These are phyloP conservation scores for Cutaneotrichosporon sp. DNA, from an alignment of 1,284 basidiomycete genomes.

Conservation along the genomic window DNA sequence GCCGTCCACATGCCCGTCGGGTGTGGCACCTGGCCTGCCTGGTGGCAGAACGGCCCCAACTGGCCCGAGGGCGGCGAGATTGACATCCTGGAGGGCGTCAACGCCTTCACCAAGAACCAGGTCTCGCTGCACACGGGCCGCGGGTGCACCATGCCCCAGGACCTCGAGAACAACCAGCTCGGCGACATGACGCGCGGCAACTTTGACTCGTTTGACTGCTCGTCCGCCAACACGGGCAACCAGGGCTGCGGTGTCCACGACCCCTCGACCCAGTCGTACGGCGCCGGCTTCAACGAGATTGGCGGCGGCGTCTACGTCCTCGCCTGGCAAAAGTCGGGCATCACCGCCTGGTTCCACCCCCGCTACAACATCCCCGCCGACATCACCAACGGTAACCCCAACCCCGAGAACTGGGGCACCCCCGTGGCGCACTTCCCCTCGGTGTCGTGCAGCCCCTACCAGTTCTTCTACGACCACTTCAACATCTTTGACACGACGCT, in stretches of 20 bases:
- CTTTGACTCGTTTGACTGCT: constrained; percentile 51
- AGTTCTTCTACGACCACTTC: constrained; percentile 80
- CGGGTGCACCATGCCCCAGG: constrained; percentile 57
- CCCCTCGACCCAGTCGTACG: constrained; percentile 43
- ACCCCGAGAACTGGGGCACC: constrained; percentile 70
- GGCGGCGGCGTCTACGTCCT: constrained; percentile 58
- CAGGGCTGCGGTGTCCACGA: constrained; percentile 55
- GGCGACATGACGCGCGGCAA: constrained; percentile 60
- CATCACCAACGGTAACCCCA: constrained; percentile 66
- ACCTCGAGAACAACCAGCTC: constrained; percentile 58
- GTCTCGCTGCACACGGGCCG: constrained; percentile 53
- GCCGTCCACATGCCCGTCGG: constrained; percentile 87
- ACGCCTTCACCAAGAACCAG: constrained; percentile 53
- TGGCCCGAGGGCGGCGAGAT: constrained; percentile 61
- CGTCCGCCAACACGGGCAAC: constrained; percentile 50
- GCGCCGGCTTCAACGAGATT: constrained; percentile 51
- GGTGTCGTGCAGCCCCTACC: constrained; percentile 66
- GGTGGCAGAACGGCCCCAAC: constrained; percentile 56
- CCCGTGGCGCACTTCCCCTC: constrained; percentile 75
- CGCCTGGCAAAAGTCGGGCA: constrained; percentile 71
- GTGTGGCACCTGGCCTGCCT: constrained; percentile 70
- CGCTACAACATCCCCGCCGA: constrained; percentile 71
- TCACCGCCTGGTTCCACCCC: constrained; percentile 79
- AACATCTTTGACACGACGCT: constrained; percentile 33
- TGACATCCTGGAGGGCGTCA: constrained; percentile 59